These are phyloP conservation scores for Boletellus deceptivus DNA, from an alignment of 1,284 basidiomycete species.

Conservation along the genomic window DNA sequence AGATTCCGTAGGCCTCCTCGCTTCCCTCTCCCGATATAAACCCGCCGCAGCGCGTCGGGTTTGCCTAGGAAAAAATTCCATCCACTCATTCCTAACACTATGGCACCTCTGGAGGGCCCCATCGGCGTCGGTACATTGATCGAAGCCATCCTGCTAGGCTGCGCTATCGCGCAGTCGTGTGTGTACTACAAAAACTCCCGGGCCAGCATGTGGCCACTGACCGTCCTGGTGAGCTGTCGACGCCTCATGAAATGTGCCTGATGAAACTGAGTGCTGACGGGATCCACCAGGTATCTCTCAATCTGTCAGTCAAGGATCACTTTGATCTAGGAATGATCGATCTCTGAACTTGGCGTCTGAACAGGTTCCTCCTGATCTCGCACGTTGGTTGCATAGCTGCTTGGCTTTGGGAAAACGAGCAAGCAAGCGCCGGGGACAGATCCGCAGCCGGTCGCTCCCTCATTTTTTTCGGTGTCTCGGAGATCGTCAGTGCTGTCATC, in stretches of 20 bases:
- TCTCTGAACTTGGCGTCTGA: constrained; percentile 6
- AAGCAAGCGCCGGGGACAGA: not conserved
- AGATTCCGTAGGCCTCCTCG: constrained; percentile 9
- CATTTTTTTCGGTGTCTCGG: constrained; percentile 22
- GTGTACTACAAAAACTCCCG: constrained; percentile 25
- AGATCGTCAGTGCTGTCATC: constrained; percentile 13
- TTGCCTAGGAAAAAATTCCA: not conserved
- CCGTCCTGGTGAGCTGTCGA: constrained; percentile 15
- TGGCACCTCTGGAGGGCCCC: constrained; percentile 29
- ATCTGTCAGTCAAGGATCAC: constrained; percentile 17
- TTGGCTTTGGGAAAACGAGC: constrained; percentile 22
- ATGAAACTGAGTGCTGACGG: constrained; percentile 4
- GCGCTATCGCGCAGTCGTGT: constrained; percentile 24
- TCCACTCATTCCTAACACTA: constrained; percentile 3
- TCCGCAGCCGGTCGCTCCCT: constrained; percentile 11
- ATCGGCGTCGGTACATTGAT: constrained; percentile 22
- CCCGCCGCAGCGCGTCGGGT: not conserved
- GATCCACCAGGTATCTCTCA: constrained; percentile 15
- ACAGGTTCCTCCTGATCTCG: constrained; percentile 17
- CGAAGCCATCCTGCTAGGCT: constrained; percentile 26
- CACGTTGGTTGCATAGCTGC: constrained; percentile 15
- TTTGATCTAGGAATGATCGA: not conserved
- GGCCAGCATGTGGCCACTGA: constrained; percentile 12
- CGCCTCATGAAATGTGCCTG: not conserved
- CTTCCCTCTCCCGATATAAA: constrained; percentile 16